Base-by-base conservation (phyloP, 179 eudicot genomes). In the Spinacia oleracea region DNA sequence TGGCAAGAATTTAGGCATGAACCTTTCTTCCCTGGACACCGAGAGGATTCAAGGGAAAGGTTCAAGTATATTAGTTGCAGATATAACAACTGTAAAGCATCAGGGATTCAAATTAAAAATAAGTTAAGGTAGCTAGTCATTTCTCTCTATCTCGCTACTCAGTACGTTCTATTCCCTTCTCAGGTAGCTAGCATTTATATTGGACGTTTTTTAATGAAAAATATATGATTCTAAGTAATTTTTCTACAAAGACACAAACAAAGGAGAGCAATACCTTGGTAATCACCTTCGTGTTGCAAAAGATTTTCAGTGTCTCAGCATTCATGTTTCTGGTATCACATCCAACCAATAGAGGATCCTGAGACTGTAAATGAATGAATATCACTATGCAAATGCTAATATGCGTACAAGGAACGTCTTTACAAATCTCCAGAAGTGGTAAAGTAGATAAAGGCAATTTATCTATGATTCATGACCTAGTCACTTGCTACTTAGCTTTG, bases 21-120 rank as follows among this genome's bases (percentile, higher is more conserved):
- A 93, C 90, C 87, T 88, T 90, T 82, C 99, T 88, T 77, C 99
- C 99, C 86, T 96, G 99, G 81, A 96, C 89, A 68, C 99, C 99
- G 60, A 93, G 98, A 72, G 89, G 80, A 82, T 96, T 98, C 93
- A 68, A 69, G 46, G 43, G 25, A 34, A 42, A 60, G 73, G 40
- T 55, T 46, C 35, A 9, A 58, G 71, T 48, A 68, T 51, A 50
- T 38, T 56, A 31, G 71, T 51, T 9, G 75, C 63, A 50, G 27
- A 34, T 21, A 34, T 4, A 9, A 68, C 2, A 18, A 38, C 20
- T 38, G 15, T 20, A 68, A 21, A 34, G 69, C 62, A 29, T 72
- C 60, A 72, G 18, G 9, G 51, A 70, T 32, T 59, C 48, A 10
- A 14, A 68, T 70, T 18, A 34, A 46, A 46, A 48, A 70, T 25